These are phyloP conservation scores for Kuraishia ogatae DNA, from an alignment of 805 yeast species.

Conservation along the genomic window DNA sequence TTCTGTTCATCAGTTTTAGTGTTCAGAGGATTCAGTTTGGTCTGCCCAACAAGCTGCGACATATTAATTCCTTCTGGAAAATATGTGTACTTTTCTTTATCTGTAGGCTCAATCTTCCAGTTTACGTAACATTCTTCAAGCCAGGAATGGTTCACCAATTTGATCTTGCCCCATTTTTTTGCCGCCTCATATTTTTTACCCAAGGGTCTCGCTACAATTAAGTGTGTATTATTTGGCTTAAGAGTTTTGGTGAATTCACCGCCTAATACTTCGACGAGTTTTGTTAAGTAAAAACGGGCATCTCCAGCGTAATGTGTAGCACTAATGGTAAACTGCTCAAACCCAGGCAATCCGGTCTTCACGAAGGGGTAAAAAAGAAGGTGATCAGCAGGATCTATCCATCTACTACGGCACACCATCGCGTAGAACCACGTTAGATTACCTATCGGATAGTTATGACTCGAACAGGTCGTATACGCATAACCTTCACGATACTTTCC, in stretches of 20 bases:
- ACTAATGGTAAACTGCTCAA: conserved; percentile 48
- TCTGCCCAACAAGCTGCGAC: conserved; percentile 43
- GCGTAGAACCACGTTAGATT: conserved; percentile 71
- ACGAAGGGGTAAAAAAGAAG: conserved; percentile 69
- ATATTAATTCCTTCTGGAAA: conserved; percentile 33
- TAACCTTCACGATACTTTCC: conserved; percentile 57
- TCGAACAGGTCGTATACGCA: conserved; percentile 39
- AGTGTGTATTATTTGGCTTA: conserved; percentile 57
- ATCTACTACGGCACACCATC: conserved; percentile 45
- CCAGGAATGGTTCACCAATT: conserved; percentile 78
- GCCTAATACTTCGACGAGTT: conserved; percentile 59
- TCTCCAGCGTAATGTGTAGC: conserved; percentile 83
- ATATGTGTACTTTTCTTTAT: conserved; percentile 36
- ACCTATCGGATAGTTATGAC: conserved; percentile 39
- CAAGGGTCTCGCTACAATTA: conserved; percentile 54
- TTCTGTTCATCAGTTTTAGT: neutral
- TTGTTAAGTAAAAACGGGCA: conserved; percentile 64
- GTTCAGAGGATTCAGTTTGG: conserved; percentile 28
- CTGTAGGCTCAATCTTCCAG: conserved; percentile 46
- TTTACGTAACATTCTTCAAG: conserved; percentile 66
- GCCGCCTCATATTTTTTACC: conserved; percentile 80
- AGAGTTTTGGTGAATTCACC: conserved; percentile 66
- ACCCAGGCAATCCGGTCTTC: conserved; percentile 38
- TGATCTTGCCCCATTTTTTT: conserved; percentile 48
- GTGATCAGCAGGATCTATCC: conserved; percentile 45